Percentiles rank a stretch among this genome's conserved stretches.
These are phyloP conservation scores for Syncephalis fuscata DNA, from an alignment of 371 early-diverging fungal species.

Conservation along the genomic window DNA sequence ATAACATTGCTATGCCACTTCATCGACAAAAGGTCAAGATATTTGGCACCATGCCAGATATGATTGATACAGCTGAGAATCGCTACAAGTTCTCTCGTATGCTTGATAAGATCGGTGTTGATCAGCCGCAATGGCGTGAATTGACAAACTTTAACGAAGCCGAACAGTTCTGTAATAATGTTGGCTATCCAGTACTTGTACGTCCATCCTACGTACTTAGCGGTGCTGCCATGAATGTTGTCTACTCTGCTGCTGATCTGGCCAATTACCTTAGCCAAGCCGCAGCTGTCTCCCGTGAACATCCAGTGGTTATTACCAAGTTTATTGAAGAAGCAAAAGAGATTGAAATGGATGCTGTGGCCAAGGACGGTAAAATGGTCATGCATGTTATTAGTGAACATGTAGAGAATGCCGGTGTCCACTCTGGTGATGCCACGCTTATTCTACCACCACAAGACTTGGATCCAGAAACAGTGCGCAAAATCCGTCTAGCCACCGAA, in stretches of 20 bases:
- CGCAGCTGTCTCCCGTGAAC: constrained; percentile 72
- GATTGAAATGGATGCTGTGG: constrained; percentile 93
- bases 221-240: constrained; percentile 95
- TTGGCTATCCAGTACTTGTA: constrained; percentile 86
- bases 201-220: constrained; percentile 91
- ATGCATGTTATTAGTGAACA: constrained; percentile 86
- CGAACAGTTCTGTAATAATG: constrained; percentile 58
- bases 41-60: constrained; percentile 83
- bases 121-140: constrained; percentile 92
- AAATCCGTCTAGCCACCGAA: constrained; percentile 69
- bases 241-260: constrained; percentile 62
- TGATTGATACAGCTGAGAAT: constrained; percentile 89
- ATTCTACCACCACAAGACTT: constrained; percentile 85
- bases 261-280: constrained; percentile 66
- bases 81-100: constrained; percentile 90
- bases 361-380: constrained; percentile 69
- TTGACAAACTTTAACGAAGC: constrained; percentile 75
- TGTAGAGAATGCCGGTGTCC: constrained; percentile 94
- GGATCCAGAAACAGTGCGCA: constrained; percentile 71
- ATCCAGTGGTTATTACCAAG: constrained; percentile 92
- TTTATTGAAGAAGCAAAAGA: constrained; percentile 91
- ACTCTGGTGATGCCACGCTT: constrained; percentile 93
- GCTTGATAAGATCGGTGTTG: constrained; percentile 84
- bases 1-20: constrained; percentile 85
- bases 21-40: constrained; percentile 72